A percentile compares a stretch with the other conserved stretches of the same genome.
phyloP scores from a whole-genome alignment of 2,329 filamentous ascomycete species.

The Cladosporium oxysporum region DNA sequence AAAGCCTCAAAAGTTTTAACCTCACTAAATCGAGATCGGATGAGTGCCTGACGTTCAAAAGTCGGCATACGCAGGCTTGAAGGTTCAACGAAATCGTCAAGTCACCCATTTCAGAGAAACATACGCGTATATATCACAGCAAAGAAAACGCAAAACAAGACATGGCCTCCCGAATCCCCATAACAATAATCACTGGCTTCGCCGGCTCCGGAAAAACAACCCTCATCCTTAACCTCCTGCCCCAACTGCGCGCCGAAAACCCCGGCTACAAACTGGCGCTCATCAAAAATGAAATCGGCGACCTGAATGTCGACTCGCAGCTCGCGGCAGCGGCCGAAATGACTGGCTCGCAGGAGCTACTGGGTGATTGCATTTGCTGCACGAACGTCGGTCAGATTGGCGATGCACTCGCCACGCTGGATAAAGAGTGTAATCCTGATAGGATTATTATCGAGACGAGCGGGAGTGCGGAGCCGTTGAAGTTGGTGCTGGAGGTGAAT shows the following conservation, averaged over 20 bases:
- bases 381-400: conserved; percentile 92
- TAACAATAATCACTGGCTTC: conserved; percentile 96
- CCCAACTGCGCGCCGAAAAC: conserved; percentile 84
- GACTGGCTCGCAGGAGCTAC: conserved; percentile 84
- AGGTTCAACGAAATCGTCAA: conserved; percentile 11
- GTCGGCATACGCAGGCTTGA: conserved; percentile 5
- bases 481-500: conserved; percentile 87
- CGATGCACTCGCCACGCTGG: conserved; percentile 75
- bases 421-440: conserved; percentile 63
- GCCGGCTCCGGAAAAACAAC: conserved; percentile 96
- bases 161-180: conserved; percentile 59
- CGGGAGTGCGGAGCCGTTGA: conserved; percentile 79
- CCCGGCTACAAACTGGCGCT: conserved; percentile 88
- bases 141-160: not conserved
- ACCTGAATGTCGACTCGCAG: conserved; percentile 89
- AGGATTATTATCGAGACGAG: conserved; percentile 93
- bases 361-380: conserved; percentile 98
- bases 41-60: conserved; percentile 16
- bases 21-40: conserved; percentile 12
- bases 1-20: not conserved
- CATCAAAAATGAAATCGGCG: conserved; percentile 97
- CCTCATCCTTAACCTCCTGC: conserved; percentile 88
- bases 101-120: not conserved
- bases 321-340: conserved; percentile 81
- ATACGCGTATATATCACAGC: not conserved